Evolutionary conservation across 2,329 filamentous ascomycete species (phyloP), one percentile per base, ranked within the genome.

Genomic region (Ophiosphaerella narmari): DNA sequence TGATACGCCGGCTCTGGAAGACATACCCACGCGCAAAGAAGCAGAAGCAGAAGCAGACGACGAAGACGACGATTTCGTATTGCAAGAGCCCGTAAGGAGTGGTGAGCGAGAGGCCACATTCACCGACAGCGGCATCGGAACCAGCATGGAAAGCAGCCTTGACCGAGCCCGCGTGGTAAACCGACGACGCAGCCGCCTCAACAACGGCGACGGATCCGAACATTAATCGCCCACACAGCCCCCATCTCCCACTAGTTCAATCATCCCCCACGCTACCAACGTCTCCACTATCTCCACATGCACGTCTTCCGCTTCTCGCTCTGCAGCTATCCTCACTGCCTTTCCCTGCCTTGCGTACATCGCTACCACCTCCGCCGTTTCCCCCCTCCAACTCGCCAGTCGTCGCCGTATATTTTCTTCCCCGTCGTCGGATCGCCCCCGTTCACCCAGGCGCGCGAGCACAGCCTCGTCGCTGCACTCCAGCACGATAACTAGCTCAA

Each of bases 111-210:
- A 52, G 13, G 50, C 43, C 3, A 46, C 44, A 7, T 63, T 67
- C 39, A 65, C 61, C 7, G 74, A 80, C 54, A 78, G 76, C 2
- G 78, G 78, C 1, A 67, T 80, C 42, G 78, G 78, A 0, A 80
- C 78, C 6, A 79, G 77, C 49, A 56, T 80, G 60, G 78, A 80
- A 36, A 62, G 57, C 36, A 55, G 59, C 2, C 31, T 61, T 37
- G 58, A 60, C 52, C 44, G 57, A 43, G 59, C 59, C 41, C 57
- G 55, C 48, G 42, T 52, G 1, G 31, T 56, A 12, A 44, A 52
- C 8, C 48, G 61, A n/a, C 39, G 61, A 18, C 48, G 56, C 11
- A 59, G 56, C 39, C 55, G 38, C 2, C 7, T 29, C 23, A 55
- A 39, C 32, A 26, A 34, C 21, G 33, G 43, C 9, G 26, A 39